These are phyloP conservation scores for Hymenoscyphus fructigenus DNA, from an alignment of 2,329 filamentous ascomycete species.

Conservation along the genomic window DNA sequence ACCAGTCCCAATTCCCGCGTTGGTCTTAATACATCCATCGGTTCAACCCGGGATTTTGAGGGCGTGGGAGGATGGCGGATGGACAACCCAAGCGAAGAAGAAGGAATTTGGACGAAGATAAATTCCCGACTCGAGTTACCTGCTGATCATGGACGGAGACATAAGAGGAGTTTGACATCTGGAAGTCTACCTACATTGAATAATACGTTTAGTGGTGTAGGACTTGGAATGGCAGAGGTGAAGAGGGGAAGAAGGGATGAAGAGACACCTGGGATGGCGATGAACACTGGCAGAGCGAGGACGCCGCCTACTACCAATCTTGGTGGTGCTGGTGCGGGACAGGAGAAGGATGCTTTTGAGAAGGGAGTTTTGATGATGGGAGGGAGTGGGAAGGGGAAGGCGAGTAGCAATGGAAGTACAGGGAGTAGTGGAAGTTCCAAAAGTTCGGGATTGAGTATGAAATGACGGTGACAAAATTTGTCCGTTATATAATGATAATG, in stretches of 20 bases:
- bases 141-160: slow-evolving; percentile 41
- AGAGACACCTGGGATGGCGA: slow-evolving; percentile 23
- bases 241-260: slow-evolving; percentile 20
- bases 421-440: slow-evolving; percentile 28
- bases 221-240: not conserved
- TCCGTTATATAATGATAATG: not conserved
- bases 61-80: slow-evolving; percentile 59
- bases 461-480: slow-evolving; percentile 20
- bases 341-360: slow-evolving; percentile 2
- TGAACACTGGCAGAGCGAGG: slow-evolving; percentile 49
- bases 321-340: not conserved
- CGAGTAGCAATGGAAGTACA: not conserved
- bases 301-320: slow-evolving; percentile 43
- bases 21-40: slow-evolving; percentile 48
- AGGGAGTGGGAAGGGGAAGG: not conserved
- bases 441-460: slow-evolving; percentile 31
- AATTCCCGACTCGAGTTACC: slow-evolving; percentile 53
- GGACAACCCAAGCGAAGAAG: slow-evolving; percentile 38
- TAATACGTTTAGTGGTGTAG: not conserved
- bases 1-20: slow-evolving; percentile 32
- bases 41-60: slow-evolving; percentile 57
- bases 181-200: slow-evolving; percentile 21
- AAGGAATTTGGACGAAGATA: slow-evolving; percentile 49
- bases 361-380: slow-evolving; percentile 12
- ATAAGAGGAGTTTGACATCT: slow-evolving; percentile 43